Conservation (phyloP, 2,329 filamentous ascomycete genomes). For the Phyllosticta paracitricarpa region DNA sequence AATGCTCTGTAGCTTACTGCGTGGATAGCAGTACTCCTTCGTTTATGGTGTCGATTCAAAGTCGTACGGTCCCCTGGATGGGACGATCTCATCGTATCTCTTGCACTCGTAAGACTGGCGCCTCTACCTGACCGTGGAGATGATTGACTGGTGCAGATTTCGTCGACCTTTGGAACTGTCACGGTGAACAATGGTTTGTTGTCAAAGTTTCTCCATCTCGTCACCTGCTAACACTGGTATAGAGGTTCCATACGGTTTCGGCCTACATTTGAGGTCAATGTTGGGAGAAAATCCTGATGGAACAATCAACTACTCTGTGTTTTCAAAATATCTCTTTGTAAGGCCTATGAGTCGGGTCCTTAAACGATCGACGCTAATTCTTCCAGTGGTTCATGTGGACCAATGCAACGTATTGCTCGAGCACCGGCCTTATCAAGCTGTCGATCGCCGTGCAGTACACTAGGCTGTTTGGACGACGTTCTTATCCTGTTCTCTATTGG, state of each 20-base stretch:
- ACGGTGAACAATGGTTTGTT: constrained; percentile 25
- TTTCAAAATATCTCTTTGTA: constrained; percentile 23
- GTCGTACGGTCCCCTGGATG: constrained; percentile 22
- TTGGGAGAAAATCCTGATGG: not conserved
- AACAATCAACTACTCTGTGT: constrained; percentile 11
- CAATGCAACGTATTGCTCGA: constrained; percentile 22
- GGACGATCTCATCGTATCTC: constrained; percentile 26
- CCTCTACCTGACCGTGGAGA: not conserved
- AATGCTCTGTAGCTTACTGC: constrained; percentile 17
- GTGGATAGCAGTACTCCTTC: constrained; percentile 19
- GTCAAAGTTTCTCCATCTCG: not conserved
- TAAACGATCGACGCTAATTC: not conserved
- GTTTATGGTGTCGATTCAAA: constrained; percentile 22
- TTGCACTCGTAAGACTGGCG: constrained; percentile 16
- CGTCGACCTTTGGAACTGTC: constrained; percentile 19
- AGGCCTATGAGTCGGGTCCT: not conserved
- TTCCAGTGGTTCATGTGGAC: constrained; percentile 22
- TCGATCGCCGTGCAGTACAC: constrained; percentile 28
- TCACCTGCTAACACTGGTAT: constrained; percentile 10
- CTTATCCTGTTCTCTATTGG: constrained; percentile 14
- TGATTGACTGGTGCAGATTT: constrained; percentile 12
- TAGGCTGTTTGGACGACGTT: constrained; percentile 20
- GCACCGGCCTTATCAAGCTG: constrained; percentile 27
- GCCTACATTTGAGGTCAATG: constrained; percentile 22
- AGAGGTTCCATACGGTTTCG: constrained; percentile 26